A percentile compares a stretch with the other conserved stretches of the same genome.
Conservation (phyloP, 805 yeast species). For the Ogataea minuta region DNA sequence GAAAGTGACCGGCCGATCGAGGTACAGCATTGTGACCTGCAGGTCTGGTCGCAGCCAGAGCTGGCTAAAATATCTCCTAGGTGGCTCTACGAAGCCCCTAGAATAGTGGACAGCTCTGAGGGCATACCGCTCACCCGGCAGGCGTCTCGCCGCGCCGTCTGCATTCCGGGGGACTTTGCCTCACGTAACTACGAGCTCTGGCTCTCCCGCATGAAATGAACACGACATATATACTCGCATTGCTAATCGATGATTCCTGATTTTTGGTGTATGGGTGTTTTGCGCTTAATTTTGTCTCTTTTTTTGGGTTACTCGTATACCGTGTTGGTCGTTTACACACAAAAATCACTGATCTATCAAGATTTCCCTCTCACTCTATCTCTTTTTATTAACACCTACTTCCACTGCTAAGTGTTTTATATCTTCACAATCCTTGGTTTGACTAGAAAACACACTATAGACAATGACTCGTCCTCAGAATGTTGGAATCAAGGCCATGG, state of each 20-base stretch:
- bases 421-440: slow-evolving; percentile 1
- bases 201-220: slow-evolving; percentile 16
- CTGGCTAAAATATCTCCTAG: slow-evolving; percentile 3
- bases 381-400: slow-evolving; percentile 7
- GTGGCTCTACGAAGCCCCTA: slow-evolving; percentile 20
- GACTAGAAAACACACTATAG: neutral
- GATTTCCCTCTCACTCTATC: slow-evolving; percentile 5
- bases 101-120: slow-evolving; percentile 9
- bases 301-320: slow-evolving; percentile 6
- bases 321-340: slow-evolving; percentile 3
- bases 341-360: slow-evolving; percentile 10
- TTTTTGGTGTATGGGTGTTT: too few species aligned
- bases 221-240: slow-evolving; percentile 6
- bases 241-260: slow-evolving; percentile 5
- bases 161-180: slow-evolving; percentile 12
- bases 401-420: slow-evolving; percentile 1
- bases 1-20: slow-evolving; percentile 18
- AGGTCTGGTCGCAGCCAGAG: slow-evolving; percentile 11
- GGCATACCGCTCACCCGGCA: slow-evolving; percentile 16
- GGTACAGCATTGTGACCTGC: slow-evolving; percentile 11
- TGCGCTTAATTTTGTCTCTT: neutral
- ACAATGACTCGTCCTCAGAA: slow-evolving; percentile 59
- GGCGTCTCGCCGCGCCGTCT: slow-evolving; percentile 8
- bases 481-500: slow-evolving; percentile 96
- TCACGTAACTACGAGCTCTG: slow-evolving; percentile 18